Percentiles rank a stretch among this genome's conserved stretches.
Evolutionary conservation across 2,329 filamentous ascomycete species (phyloP).

Genomic region (Magnaporthales sp.): DNA sequence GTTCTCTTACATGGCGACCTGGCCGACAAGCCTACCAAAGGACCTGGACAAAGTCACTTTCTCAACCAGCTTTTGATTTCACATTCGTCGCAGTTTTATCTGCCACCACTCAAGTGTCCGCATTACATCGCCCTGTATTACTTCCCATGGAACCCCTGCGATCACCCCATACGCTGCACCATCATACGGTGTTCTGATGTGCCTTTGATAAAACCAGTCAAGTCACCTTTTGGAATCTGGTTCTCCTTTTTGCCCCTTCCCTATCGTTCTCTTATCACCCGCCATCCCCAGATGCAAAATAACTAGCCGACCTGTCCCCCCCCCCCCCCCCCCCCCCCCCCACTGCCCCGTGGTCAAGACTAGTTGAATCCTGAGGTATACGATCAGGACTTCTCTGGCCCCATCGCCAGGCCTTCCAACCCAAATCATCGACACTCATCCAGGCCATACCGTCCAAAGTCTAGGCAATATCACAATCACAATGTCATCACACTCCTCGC

Average conservation of each 20-base stretch:
- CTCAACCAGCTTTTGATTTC: not conserved
- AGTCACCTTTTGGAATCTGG: not conserved
- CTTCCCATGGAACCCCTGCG: not conserved
- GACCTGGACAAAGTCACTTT: not conserved
- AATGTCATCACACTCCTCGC: conserved; percentile 14
- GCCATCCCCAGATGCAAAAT: not conserved
- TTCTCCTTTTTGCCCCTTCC: not conserved
- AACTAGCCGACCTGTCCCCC: too few relatives aligned
- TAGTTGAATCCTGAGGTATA: not conserved
- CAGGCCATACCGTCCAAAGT: not conserved
- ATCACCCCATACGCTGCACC: not conserved
- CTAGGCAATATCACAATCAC: not conserved
- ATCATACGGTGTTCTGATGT: not conserved
- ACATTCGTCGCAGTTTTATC: not conserved
- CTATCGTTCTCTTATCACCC: not conserved
- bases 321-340: too few relatives aligned
- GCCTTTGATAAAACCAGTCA: not conserved
- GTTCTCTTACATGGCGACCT: not conserved
- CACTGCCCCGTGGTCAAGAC: not conserved
- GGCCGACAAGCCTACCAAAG: not conserved
- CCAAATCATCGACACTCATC: not conserved
- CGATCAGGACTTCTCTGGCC: not conserved
- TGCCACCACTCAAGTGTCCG: not conserved
- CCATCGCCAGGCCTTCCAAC: not conserved
- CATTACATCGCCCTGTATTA: not conserved